A percentile compares a stretch with the other conserved stretches of the same genome.
These are phyloP conservation scores for Heritiera fomes DNA, from an alignment of 345 rosid genomes.

Conservation along the genomic window DNA sequence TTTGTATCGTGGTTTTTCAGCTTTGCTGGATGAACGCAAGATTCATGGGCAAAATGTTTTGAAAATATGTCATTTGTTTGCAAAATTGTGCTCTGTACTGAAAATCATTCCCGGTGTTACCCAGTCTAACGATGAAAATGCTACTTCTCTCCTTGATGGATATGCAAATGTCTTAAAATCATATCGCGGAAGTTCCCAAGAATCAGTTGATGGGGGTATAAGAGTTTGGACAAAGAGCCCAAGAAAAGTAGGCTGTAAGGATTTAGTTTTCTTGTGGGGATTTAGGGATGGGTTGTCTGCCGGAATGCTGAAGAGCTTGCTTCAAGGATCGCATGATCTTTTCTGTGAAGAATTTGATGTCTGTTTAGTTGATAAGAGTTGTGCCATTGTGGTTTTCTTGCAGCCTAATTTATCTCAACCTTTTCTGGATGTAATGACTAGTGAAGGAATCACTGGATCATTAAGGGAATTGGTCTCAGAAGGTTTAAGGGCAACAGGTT, in stretches of 20 bases:
- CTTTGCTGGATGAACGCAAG: background rate
- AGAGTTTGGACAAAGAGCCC: slow-evolving; percentile 59
- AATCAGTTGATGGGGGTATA: slow-evolving; percentile 44
- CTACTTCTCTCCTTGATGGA: slow-evolving; percentile 34
- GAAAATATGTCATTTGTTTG: slow-evolving; percentile 69
- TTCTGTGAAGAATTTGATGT: slow-evolving; percentile 55
- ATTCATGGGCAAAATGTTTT: slow-evolving; percentile 65
- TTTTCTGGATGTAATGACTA: slow-evolving; percentile 48
- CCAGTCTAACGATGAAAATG: slow-evolving; percentile 31
- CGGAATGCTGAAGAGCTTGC: slow-evolving; percentile 56
- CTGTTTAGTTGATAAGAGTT: slow-evolving; percentile 59
- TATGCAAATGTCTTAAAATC: slow-evolving; percentile 39
- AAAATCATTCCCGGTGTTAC: slow-evolving; percentile 37
- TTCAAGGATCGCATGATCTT: slow-evolving; percentile 54
- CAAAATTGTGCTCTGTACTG: slow-evolving; percentile 57
- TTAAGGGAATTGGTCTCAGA: slow-evolving; percentile 66
- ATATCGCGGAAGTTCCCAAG: slow-evolving; percentile 26
- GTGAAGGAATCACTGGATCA: slow-evolving; percentile 42
- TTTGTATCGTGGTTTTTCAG: background rate
- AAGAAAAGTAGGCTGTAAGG: slow-evolving; percentile 54
- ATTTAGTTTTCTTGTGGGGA: slow-evolving; percentile 86
- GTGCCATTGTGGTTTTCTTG: slow-evolving; percentile 77
- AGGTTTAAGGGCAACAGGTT: slow-evolving; percentile 65
- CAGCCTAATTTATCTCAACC: slow-evolving; percentile 45
- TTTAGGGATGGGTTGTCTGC: slow-evolving; percentile 48